Evolutionary conservation across 2,329 filamentous ascomycete genomes (phyloP), one percentile per base, ranked within the genome.

Genomic region (Pestalotiopsis sp.): DNA sequence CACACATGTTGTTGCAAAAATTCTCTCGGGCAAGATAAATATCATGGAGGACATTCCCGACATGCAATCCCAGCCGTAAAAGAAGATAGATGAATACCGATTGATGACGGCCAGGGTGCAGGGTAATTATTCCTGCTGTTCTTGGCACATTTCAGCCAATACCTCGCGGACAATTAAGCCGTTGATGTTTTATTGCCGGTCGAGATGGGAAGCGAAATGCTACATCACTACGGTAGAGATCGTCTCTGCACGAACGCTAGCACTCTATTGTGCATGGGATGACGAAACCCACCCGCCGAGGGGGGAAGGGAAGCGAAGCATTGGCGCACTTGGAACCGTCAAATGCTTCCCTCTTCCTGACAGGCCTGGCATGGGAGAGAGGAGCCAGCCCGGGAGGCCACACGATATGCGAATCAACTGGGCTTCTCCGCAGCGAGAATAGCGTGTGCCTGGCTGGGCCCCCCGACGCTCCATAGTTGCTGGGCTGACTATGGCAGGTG

Each of bases 401-500:
- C 45, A 52, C 45, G n/a, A 52, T 52, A 52, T 52, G 45, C 45
- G 45, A 52, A 52, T 52, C 45, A 52, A 17, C 17, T 20, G 17
- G 45, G 45, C 17, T 52, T 52, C 45, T 52, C 45, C 45, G 45
- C 45, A 52, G 45, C 45, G 31, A 36, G 9, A 52, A 52, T 52
- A 52, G 45, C 45, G 45, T 52, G 20, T 20, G 17, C 31, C 31
- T 36, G 31, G 31, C 20, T 52, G 45, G 45, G 14, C 14, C 17
- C 20, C 17, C 45, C 45, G 45, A n/a, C 20, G 45, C 45, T 52
- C 45, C 45, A 52, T 20, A 52, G 20, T 52, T 20, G 45, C 45
- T 52, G 45, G 45, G 57, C 57, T 59, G 57, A 59, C 57, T 59
- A 27, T 59, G 57, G 57, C 57, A 59, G 57, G 57, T 59, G 57